Percentiles rank a stretch among this genome's conserved stretches.
These are phyloP conservation scores for Chondrostereum purpureum DNA, from an alignment of 1,284 basidiomycete genomes.

Conservation along the genomic window DNA sequence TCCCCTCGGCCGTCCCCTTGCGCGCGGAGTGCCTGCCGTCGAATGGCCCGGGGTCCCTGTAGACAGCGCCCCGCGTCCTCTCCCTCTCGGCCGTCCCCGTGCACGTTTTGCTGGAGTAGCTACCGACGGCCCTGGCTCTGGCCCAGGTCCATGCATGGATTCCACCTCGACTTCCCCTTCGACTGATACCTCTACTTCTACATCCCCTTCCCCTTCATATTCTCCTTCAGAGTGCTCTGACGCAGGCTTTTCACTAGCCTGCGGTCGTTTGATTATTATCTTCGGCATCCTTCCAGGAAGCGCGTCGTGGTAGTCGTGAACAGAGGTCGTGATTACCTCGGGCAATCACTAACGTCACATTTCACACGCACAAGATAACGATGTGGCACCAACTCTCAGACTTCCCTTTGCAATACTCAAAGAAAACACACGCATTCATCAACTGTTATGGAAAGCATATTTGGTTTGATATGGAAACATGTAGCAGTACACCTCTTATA, in stretches of 20 bases:
- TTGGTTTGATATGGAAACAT: background rate
- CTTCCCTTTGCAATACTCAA: no score
- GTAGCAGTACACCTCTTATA: background rate
- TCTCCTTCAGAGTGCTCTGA: conserved; percentile 4
- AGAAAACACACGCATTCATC: no score
- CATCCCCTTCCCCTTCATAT: conserved; percentile 4
- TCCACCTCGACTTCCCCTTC: conserved; percentile 5
- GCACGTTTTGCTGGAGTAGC: conserved; percentile 18
- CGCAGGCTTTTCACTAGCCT: conserved; percentile 14
- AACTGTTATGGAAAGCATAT: background rate
- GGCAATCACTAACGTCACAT: no score
- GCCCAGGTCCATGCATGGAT: conserved; percentile 6
- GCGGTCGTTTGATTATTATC: conserved; percentile 2
- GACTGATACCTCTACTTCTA: conserved; percentile 1
- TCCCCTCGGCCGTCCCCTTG: conserved; percentile 32
- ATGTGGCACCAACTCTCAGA: no score
- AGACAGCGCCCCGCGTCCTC: conserved; percentile 16
- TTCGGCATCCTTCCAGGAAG: conserved; percentile 1
- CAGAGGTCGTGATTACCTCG: no score
- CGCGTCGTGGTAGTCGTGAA: background rate
- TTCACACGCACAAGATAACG: no score
- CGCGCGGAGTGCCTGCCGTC: conserved; percentile 25
- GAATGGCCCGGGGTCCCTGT: background rate
- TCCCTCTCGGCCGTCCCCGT: conserved; percentile 20
- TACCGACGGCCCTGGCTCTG: background rate